Evolutionary conservation across 2,329 filamentous ascomycete species (phyloP), one percentile per base, ranked within the genome.

Genomic region (Celoporthe dispersa): DNA sequence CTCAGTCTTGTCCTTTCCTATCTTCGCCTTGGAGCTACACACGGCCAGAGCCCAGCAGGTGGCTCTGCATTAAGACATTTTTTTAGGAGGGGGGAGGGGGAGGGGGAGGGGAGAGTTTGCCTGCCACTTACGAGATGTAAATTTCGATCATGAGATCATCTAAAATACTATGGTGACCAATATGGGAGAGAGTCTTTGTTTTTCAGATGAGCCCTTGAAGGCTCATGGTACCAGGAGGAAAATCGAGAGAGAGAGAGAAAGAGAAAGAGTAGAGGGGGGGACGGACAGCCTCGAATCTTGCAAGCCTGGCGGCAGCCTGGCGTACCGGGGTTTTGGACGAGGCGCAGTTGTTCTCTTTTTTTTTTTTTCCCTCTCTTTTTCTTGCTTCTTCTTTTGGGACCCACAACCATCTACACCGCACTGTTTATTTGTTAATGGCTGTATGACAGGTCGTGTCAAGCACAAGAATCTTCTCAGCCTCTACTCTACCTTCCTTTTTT

Each of bases 101-200:
- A 16, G 16, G 41, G 41, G 41, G 44, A 7, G 19, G 5, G 16
- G 44, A 22, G 41, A 19, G 16, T 9, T 48, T 48, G 44, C 44
- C 44, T 48, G 25, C 25, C 53, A 25, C 33, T 57, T 31, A 31
- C 28, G 19, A 33, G 25, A 57, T 31, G 53, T 14, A 31, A 57
- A 31, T 16, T 57, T 57, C 28, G 28, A 19, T 57, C 53, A 28
- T 57, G 28, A 57, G 53, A 57, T 57, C 53, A 57, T 57, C 53
- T 19, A 2, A 31, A 53, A n/a, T 55, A 48, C 41, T 48, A 7
- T 48, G 41, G 41, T 22, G 41, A 22, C 8, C 19, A 14, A 16
- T 31, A 7, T 55, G 25, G 25, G 51, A 7, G n/a, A 11, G 9
- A 3, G n/a, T 28, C 25, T 19, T 44, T 19, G 14, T 19, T n/a